A percentile compares a stretch with the other conserved stretches of the same genome.
Conservation (phyloP, 2,329 filamentous ascomycete genomes). For the Mycosphaerella sp. region DNA sequence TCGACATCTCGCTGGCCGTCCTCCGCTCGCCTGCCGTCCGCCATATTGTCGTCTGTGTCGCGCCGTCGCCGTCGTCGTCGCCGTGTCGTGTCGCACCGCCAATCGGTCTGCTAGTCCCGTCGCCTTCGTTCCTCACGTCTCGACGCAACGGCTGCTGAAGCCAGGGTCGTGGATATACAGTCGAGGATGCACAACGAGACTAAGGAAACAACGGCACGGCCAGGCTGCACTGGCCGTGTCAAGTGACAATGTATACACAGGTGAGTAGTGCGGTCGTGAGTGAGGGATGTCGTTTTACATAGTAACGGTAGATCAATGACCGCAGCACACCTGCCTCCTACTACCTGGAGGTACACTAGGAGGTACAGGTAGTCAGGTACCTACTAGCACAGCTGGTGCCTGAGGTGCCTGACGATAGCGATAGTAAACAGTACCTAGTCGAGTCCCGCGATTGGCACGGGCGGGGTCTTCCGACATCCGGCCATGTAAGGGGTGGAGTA, state of each 20-base stretch:
- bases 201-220: not conserved
- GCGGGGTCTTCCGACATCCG: too few species aligned
- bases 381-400: too few species aligned
- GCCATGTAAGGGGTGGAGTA: not conserved
- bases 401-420: too few species aligned
- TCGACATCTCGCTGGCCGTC: slow-evolving; percentile 8
- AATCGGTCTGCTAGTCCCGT: not conserved
- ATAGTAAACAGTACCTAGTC: too few species aligned
- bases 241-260: not conserved
- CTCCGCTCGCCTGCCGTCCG: slow-evolving; percentile 7
- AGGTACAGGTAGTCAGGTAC: too few species aligned
- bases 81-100: not conserved
- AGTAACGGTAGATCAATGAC: not conserved
- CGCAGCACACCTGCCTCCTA: not conserved
- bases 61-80: slow-evolving; percentile 2
- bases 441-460: too few species aligned
- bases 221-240: not conserved
- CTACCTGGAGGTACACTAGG: too few species aligned
- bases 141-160: not conserved
- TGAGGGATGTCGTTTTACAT: too few species aligned
- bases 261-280: not conserved
- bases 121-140: slow-evolving; percentile 4
- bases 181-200: not conserved
- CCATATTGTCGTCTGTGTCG: slow-evolving; percentile 5
- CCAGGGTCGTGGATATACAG: not conserved